Conservation (phyloP, 768 basidiomycete species). For the Pholiota molesta region DNA sequence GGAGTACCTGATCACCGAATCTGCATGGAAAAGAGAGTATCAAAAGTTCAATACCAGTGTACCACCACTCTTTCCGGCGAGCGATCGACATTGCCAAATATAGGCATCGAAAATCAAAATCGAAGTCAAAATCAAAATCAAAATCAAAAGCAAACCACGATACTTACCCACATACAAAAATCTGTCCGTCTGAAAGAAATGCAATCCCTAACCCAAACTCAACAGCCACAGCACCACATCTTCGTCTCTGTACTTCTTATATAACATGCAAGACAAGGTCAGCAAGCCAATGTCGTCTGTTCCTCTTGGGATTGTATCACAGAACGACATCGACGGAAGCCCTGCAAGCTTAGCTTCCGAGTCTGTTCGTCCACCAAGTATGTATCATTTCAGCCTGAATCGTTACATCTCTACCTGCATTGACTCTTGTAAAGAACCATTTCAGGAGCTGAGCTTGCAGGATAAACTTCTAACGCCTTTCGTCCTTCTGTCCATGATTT, state of each 20-base stretch:
- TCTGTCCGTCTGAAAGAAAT: not conserved
- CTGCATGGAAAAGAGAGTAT: too few relatives aligned
- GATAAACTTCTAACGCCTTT: slow-evolving; percentile 68
- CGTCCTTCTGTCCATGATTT: slow-evolving; percentile 73
- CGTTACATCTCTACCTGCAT: too few relatives aligned
- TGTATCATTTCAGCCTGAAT: not conserved
- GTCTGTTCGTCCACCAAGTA: not conserved
- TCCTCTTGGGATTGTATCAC: not conserved
- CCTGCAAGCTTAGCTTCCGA: not conserved
- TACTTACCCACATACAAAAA: not conserved
- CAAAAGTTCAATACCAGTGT: too few relatives aligned
- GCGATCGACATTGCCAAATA: not conserved
- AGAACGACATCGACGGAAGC: not conserved
- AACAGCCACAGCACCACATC: not conserved
- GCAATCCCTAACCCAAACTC: not conserved
- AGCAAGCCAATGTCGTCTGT: not conserved
- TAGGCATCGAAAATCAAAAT: slow-evolving; percentile 6
- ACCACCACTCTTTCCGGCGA: too few relatives aligned
- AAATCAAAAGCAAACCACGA: slow-evolving; percentile 18
- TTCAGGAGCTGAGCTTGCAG: slow-evolving; percentile 46
- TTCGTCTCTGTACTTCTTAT: not conserved
- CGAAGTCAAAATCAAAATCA: slow-evolving; percentile 20
- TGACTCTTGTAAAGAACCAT: slow-evolving; percentile 30
- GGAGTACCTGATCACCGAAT: too few relatives aligned
- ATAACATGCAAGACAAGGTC: not conserved